Evolutionary conservation across 345 rosid species (phyloP).

Genomic region (Limnanthes douglasii): DNA sequence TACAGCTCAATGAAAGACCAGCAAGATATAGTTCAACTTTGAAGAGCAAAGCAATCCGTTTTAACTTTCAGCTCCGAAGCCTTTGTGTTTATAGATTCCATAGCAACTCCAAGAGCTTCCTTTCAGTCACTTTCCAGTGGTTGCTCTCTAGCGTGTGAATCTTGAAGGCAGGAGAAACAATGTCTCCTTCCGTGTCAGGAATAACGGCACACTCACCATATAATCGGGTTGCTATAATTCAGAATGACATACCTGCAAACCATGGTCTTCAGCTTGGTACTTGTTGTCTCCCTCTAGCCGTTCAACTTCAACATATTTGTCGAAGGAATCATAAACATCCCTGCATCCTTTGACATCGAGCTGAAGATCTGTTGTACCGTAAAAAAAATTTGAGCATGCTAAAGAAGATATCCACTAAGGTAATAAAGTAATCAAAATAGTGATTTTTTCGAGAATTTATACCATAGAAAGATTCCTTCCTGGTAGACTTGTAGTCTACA

Average conservation of each 20-base stretch:
- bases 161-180: too few relatives aligned
- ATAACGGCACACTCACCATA: too few relatives aligned
- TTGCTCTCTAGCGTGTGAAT: too few relatives aligned
- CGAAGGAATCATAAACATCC: conserved; percentile 96
- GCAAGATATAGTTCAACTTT: too few relatives aligned
- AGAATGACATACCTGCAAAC: conserved; percentile 62
- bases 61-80: too few relatives aligned
- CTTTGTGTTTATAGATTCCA: too few relatives aligned
- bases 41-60: neutral
- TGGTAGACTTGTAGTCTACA: conserved; percentile 86
- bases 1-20: too few relatives aligned
- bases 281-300: conserved; percentile 97
- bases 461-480: conserved; percentile 98
- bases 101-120: too few relatives aligned
- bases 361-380: conserved; percentile 64
- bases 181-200: too few relatives aligned
- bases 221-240: too few relatives aligned
- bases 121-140: too few relatives aligned
- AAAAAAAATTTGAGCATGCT: conserved; percentile 8
- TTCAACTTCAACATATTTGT: conserved; percentile 98
- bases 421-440: neutral
- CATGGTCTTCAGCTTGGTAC: conserved; percentile 86
- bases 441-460: conserved; percentile 9
- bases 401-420: conserved; percentile 4
- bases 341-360: conserved; percentile 98